phyloP scores from a whole-genome alignment of 495 filamentous ascomycete species.

The Penicillium taxi region DNA sequence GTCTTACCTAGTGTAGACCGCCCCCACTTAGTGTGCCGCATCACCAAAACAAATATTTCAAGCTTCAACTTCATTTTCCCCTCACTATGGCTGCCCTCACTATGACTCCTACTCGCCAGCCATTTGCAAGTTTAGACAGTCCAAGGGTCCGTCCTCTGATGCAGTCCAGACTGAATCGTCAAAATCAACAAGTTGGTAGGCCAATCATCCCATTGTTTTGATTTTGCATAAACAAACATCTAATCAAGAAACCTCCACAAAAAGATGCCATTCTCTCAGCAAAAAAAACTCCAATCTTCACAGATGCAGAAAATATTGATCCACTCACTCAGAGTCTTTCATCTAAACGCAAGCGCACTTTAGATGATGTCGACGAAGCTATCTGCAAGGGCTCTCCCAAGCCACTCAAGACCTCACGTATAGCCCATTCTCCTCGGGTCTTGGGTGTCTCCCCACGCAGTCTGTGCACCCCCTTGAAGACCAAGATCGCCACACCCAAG shows the following conservation, averaged over 20 bases:
- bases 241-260: slow-evolving; percentile 6
- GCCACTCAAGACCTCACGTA: slow-evolving; percentile 36
- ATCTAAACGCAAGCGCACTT: slow-evolving; percentile 54
- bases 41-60: slow-evolving; percentile 23
- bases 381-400: slow-evolving; percentile 31
- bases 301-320: slow-evolving; percentile 71
- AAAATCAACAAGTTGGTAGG: slow-evolving; percentile 53
- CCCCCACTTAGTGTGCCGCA: slow-evolving; percentile 21
- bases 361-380: slow-evolving; percentile 50
- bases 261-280: slow-evolving; percentile 20
- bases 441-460: slow-evolving; percentile 18
- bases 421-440: slow-evolving; percentile 25
- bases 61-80: slow-evolving; percentile 2
- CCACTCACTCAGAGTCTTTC: slow-evolving; percentile 54
- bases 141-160: slow-evolving; percentile 38
- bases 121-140: slow-evolving; percentile 38
- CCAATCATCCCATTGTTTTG: neutral
- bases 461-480: slow-evolving; percentile 29
- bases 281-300: slow-evolving; percentile 36
- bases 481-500: slow-evolving; percentile 31
- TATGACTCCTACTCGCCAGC: slow-evolving; percentile 38
- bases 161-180: slow-evolving; percentile 37
- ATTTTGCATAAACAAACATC: neutral
- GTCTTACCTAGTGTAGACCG: slow-evolving; percentile 10
- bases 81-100: slow-evolving; percentile 35